Evolutionary conservation across 2,329 filamentous ascomycete genomes (phyloP).

Genomic region (Iodosphaeria phyllophila): DNA sequence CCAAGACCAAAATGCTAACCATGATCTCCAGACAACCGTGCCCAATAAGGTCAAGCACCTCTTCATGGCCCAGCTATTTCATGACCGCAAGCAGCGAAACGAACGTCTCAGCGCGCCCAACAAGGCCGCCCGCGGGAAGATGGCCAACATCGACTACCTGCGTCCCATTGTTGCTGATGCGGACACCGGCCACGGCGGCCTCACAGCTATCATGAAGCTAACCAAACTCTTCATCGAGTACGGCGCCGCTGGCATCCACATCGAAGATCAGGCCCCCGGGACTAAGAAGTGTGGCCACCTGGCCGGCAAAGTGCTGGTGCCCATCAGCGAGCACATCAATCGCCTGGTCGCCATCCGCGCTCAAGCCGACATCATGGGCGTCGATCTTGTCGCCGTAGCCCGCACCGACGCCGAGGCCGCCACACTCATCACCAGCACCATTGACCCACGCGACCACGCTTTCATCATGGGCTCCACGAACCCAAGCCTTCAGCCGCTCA

Average conservation of each 20-base stretch:
- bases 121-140: conserved; percentile 51
- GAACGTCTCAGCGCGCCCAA: conserved; percentile 67
- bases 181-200: conserved; percentile 88
- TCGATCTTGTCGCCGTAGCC: conserved; percentile 76
- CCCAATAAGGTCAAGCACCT: conserved; percentile 96
- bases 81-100: conserved; percentile 96
- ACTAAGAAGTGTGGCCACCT: conserved; percentile 99
- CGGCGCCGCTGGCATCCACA: conserved; percentile 93
- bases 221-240: conserved; percentile 96
- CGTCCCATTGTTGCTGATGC: conserved; percentile 93
- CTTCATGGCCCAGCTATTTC: conserved; percentile 97
- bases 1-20: not conserved
- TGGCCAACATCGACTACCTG: conserved; percentile 79
- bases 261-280: conserved; percentile 93
- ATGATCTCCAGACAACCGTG: conserved; percentile 66
- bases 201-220: conserved; percentile 99
- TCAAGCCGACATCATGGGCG: conserved; percentile 96
- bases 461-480: conserved; percentile 90
- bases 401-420: conserved; percentile 96
- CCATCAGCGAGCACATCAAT: conserved; percentile 96
- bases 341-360: conserved; percentile 89
- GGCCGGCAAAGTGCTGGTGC: conserved; percentile 95
- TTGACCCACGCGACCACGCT: conserved; percentile 84
- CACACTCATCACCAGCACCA: conserved; percentile 89
- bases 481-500: conserved; percentile 62